Conservation (phyloP, 441 rosid species). For the Eruca vesicaria region DNA sequence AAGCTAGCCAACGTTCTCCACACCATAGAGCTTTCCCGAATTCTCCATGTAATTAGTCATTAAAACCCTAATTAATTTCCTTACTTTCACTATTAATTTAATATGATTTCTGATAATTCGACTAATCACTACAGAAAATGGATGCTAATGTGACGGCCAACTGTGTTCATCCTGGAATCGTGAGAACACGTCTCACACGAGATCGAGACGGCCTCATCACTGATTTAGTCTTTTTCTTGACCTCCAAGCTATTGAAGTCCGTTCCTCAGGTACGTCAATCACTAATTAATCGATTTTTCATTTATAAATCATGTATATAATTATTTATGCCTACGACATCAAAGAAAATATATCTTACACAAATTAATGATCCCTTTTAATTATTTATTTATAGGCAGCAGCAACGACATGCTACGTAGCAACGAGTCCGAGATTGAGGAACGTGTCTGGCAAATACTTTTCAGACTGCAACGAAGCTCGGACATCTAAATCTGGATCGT, state of each 20-base stretch:
- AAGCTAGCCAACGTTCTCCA: neutral
- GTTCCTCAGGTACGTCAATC: conserved; percentile 68
- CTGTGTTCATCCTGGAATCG: conserved; percentile 93
- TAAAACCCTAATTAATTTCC: neutral
- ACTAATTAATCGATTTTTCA: neutral
- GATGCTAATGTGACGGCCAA: conserved; percentile 81
- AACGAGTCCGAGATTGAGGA: conserved; percentile 50
- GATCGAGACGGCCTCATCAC: conserved; percentile 86
- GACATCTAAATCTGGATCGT: conserved; percentile 62
- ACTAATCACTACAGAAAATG: conserved; percentile 46
- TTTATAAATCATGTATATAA: neutral
- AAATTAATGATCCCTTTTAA: neutral
- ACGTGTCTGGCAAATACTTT: conserved; percentile 70
- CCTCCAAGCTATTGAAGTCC: conserved; percentile 82
- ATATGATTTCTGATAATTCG: neutral
- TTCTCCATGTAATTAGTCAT: neutral
- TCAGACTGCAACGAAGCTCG: conserved; percentile 79
- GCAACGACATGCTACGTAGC: conserved; percentile 86
- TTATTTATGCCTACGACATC: neutral
- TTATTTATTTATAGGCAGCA: conserved; percentile 60
- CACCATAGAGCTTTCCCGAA: neutral
- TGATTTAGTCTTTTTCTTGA: conserved; percentile 75
- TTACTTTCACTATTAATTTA: neutral
- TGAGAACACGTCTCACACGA: conserved; percentile 82
- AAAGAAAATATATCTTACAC: neutral